A percentile compares a stretch with the other conserved stretches of the same genome.
phyloP scores from a whole-genome alignment of 225 moss, liverwort and hornwort genomes.

The Physcomitrium patens region DNA sequence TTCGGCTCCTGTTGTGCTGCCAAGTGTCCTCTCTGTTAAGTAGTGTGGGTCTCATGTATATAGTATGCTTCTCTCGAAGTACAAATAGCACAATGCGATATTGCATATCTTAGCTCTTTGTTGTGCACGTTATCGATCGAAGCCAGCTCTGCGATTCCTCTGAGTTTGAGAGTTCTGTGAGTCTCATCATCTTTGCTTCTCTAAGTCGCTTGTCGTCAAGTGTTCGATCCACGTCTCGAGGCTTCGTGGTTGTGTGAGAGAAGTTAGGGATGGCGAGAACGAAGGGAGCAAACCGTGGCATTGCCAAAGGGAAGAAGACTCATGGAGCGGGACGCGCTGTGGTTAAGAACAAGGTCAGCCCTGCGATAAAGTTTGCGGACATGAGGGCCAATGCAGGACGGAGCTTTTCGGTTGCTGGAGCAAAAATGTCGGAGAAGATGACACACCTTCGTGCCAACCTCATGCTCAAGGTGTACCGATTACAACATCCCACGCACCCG shows the following conservation, averaged over 20 bases:
- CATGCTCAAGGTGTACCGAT: constrained; percentile 16
- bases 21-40: too few species aligned
- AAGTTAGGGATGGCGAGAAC: constrained; percentile 16
- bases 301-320: background rate
- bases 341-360: constrained; percentile 20
- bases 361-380: constrained; percentile 22
- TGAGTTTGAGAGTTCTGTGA: too few species aligned
- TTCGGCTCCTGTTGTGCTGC: too few species aligned
- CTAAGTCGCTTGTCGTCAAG: too few species aligned
- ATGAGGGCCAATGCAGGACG: constrained; percentile 23
- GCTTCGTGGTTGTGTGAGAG: too few species aligned
- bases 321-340: background rate
- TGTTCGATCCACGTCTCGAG: background rate
- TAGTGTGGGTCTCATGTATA: too few species aligned
- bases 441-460: constrained; percentile 20
- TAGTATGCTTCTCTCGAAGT: too few species aligned
- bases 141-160: too few species aligned
- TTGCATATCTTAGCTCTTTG: too few species aligned
- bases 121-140: too few species aligned
- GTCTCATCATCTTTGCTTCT: too few species aligned
- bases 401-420: constrained; percentile 24
- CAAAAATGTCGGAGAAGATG: constrained; percentile 26
- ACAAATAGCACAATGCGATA: too few species aligned
- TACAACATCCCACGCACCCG: constrained; percentile 23
- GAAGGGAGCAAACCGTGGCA: background rate